Conservation (phyloP, 176 grass and related monocot species). For the Oryza nivara region DNA sequence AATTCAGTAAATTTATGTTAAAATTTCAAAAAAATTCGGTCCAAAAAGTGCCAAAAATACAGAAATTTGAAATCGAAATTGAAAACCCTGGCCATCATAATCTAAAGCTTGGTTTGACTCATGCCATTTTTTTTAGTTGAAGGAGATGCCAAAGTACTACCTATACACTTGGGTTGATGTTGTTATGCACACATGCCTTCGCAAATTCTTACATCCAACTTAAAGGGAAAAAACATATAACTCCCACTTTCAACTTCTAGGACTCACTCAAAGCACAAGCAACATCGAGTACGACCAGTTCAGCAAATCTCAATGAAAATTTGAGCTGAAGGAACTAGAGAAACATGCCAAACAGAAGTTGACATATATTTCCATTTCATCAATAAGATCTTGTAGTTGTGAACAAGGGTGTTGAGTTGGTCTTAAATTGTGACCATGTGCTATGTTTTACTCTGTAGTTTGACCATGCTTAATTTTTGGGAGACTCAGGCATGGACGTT, state of each 20-base stretch:
- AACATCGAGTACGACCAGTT: background rate
- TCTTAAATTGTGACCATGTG: background rate
- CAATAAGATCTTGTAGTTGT: background rate
- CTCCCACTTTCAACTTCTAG: background rate
- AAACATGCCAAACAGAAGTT: background rate
- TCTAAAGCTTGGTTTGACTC: background rate
- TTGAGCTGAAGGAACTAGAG: background rate
- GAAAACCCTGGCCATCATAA: background rate
- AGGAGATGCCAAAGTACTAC: background rate
- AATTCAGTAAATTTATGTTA: too few species aligned
- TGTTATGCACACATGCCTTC: background rate
- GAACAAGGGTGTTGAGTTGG: constrained; percentile 3
- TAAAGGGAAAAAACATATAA: background rate
- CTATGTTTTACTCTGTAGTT: background rate
- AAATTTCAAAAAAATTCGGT: too few species aligned
- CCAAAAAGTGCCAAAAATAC: too few species aligned
- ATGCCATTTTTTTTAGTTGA: background rate
- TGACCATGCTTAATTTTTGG: constrained; percentile 1
- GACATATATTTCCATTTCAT: background rate
- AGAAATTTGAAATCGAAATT: too few species aligned
- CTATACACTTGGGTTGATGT: background rate
- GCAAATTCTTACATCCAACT: background rate
- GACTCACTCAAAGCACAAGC: background rate
- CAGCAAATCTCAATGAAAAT: background rate
- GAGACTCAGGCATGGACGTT: background rate